Base-by-base conservation (phyloP, 352 stramenopile species). In the Halophytophthora polymorphica region DNA sequence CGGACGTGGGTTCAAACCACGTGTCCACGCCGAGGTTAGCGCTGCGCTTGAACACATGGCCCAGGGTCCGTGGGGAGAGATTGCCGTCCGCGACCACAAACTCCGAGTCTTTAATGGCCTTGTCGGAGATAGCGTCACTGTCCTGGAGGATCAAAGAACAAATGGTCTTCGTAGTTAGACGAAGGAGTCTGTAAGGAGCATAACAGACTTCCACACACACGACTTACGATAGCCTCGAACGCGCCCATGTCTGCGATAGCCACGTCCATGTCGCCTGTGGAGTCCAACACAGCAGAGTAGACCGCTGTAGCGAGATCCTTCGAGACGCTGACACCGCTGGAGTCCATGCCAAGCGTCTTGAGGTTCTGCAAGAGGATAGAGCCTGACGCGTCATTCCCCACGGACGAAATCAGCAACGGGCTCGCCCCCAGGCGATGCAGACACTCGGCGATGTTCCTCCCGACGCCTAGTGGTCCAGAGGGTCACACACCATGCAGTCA, bases 381-480 rank as follows among this genome's bases (percentile, higher is more conserved):
- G 2, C 89, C 89, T 2, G 70, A 71, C 2, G 71, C 53, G 45
- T 97, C 89, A 14, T 81, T 72, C 1, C 89, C 89, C 14, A 97
- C 73, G 0, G 69, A 81, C 11, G 89, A 96, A 17, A 96, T 66
- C 17, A 97, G 75, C 34, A 93, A 44, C 44, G 81, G 82, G 35
- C 80, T 56, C 15, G 77, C 28, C 0, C 66, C 66, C 0, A 97
- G 71, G 10, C 86, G 78, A 37, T 88, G 73, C 13, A 96, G 62
- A 43, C 77, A 93, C 58, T 97, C 88, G 33, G 88, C 87, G 43
- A 97, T 93, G 66, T 97, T 97, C 4, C 88, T 73, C n/a, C 83
- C 90, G n/a, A 97, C 90, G 48, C 90, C 90, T 93, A 46, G n/a
- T 41, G n/a, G n/a, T 12, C 13, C 15, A 61, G 42, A 58, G 14